Conservation (phyloP, 306 rosid species). For the Cotoneaster glaucophyllus region DNA sequence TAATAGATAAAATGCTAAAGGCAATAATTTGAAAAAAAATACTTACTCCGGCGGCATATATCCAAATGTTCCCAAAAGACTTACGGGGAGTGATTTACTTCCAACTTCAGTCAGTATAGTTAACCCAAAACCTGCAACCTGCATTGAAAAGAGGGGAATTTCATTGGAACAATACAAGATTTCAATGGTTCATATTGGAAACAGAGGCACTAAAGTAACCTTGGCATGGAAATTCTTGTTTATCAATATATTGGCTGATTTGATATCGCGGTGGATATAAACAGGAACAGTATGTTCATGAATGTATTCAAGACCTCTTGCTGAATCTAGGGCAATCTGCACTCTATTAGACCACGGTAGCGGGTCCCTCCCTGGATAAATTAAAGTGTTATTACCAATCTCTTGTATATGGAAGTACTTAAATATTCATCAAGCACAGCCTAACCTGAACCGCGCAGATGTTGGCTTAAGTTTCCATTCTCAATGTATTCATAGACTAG, state of each 20-base stretch:
- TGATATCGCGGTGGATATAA: conserved; percentile 91
- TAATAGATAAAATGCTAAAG: background rate
- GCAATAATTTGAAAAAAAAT: background rate
- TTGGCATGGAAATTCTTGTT: conserved; percentile 75
- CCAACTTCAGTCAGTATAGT: conserved; percentile 91
- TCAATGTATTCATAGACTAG: conserved; percentile 88
- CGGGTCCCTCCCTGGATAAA: conserved; percentile 60
- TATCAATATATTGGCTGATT: conserved; percentile 91
- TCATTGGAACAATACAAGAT: conserved; percentile 17
- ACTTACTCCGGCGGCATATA: conserved; percentile 94
- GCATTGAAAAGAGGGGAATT: background rate
- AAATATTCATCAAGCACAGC: conserved; percentile 9
- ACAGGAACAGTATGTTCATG: conserved; percentile 98
- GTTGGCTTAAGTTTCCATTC: conserved; percentile 85
- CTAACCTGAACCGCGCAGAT: conserved; percentile 85
- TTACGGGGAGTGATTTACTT: conserved; percentile 67
- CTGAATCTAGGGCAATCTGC: conserved; percentile 94
- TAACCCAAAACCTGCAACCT: conserved; percentile 98
- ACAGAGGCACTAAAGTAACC: conserved; percentile 35
- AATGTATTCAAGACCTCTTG: conserved; percentile 95
- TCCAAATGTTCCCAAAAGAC: conserved; percentile 88
- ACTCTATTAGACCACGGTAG: conserved; percentile 81
- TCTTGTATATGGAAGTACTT: background rate
- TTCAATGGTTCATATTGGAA: background rate
- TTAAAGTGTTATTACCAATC: conserved; percentile 8